These are phyloP conservation scores for Penicillium mononematosum DNA, from an alignment of 495 filamentous ascomycete species.

Conservation along the genomic window DNA sequence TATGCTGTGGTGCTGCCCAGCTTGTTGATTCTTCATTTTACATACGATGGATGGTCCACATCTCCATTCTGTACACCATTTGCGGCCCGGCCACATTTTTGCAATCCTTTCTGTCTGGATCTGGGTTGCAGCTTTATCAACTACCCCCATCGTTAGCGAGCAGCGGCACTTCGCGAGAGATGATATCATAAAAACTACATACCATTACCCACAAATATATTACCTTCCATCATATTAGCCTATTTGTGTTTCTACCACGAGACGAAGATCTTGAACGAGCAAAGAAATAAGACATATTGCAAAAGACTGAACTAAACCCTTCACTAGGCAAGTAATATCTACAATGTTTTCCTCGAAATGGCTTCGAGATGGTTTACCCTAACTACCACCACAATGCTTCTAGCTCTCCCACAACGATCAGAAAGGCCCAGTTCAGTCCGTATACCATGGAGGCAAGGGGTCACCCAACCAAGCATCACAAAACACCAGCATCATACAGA, in stretches of 20 bases:
- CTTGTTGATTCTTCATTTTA: background rate
- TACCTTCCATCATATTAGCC: background rate
- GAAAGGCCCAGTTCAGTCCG: constrained; percentile 16
- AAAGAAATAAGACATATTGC: constrained; percentile 29
- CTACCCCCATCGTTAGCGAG: constrained; percentile 19
- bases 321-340: constrained; percentile 40
- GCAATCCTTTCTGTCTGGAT: constrained; percentile 6
- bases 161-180: constrained; percentile 4
- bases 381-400: constrained; percentile 6
- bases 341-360: constrained; percentile 30
- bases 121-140: constrained; percentile 18
- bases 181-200: constrained; percentile 8
- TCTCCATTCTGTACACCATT: background rate
- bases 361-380: constrained; percentile 15
- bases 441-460: constrained; percentile 9
- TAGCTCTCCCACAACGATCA: constrained; percentile 9
- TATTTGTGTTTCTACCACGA: background rate
- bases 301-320: constrained; percentile 33
- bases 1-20: background rate
- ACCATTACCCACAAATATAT: background rate
- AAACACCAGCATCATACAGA: constrained; percentile 17
- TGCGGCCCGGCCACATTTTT: background rate
- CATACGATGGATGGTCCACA: background rate
- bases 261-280: background rate
- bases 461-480: constrained; percentile 9